Evolutionary conservation across 2,329 filamentous ascomycete genomes (phyloP).

Genomic region (Beauveria pseudobassiana): DNA sequence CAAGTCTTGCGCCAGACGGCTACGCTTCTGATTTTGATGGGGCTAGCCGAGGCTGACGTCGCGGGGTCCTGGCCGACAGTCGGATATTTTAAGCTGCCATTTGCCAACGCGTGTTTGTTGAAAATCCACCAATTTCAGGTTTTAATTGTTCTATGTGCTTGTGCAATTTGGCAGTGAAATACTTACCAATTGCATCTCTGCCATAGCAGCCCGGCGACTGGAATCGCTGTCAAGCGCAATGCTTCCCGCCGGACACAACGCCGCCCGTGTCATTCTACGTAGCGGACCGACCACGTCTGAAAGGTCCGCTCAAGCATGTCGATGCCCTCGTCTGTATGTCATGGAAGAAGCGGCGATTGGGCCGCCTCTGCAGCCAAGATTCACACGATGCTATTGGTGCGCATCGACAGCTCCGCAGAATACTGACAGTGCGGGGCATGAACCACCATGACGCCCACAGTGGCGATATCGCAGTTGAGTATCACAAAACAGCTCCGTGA

Average conservation of each 20-base stretch:
- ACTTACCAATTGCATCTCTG: not conserved
- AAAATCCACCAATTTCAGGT: not conserved
- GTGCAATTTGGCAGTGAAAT: too few relatives aligned
- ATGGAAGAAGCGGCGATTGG: not conserved
- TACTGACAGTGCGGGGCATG: not conserved
- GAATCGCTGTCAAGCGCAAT: not conserved
- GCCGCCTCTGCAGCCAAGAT: not conserved
- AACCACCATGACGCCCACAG: not conserved
- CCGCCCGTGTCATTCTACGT: not conserved
- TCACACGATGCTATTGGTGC: slow-evolving; percentile 10
- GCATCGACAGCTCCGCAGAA: slow-evolving; percentile 9
- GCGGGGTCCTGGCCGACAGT: not conserved
- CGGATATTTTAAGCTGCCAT: not conserved
- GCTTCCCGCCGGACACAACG: not conserved
- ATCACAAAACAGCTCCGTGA: not conserved
- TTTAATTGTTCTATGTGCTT: not conserved
- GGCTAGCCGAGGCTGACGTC: not conserved
- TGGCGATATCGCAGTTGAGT: not conserved
- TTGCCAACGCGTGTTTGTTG: not conserved
- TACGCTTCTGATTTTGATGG: not conserved
- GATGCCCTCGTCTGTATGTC: not conserved
- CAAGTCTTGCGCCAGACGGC: not conserved
- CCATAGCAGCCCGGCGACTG: not conserved
- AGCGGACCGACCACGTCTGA: not conserved
- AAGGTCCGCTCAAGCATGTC: not conserved